Base-by-base conservation (phyloP, 2,329 filamentous ascomycete species). In the Rachicladosporium sp. region DNA sequence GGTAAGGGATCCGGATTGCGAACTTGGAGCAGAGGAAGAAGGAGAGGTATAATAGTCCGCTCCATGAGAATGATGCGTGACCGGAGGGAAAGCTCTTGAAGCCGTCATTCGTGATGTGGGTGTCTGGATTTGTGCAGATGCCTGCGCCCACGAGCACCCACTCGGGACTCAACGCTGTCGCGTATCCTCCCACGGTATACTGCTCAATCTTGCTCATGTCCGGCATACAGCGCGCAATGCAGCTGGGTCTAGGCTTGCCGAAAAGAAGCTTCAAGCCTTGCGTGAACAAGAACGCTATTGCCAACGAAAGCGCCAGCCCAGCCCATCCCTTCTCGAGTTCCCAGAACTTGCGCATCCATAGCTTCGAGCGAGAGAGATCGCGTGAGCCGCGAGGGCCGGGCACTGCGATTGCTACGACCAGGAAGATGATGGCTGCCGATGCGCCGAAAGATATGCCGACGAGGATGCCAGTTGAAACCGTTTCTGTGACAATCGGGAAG, bases 21-120 rank as follows among this genome's bases (percentile, higher is more conserved):
- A 89, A 82, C 58, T 88, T 89, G 61, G 79, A 82, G 48, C 83
- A 85, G 15, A 96, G 71, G 68, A 87, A 95, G 37, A 96, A 74
- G 2, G 82, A 82, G 10, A 94, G 73, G 58, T 95, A 94, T 39
- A 87, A 74, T 38, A 95, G 66, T 1, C 88, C 88, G 8, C 80
- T 79, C 50, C 84, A 85, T 4, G 82, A 73, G 45, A 81, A 72
- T 31, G 80, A 86, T 19, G 80, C 66, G 64, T 89, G 83, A 0
- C 83, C 83, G 40, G 78, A 83, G 0, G 82, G 82, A 50, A 87
- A 95, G 51, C 82, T 88, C 35, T 82, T 74, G 63, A 94, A 95
- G 1, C 83, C 87, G 54, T 93, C 85, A 37, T 85, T 66, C 36
- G 86, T 68, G n/a, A 69, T 65, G 35, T 68, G 55, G 10, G 59